Percentiles rank a stretch among this genome's conserved stretches.
Evolutionary conservation across 169 alveolate genomes (phyloP).

Genomic region (Cyclospora cayetanensis): DNA sequence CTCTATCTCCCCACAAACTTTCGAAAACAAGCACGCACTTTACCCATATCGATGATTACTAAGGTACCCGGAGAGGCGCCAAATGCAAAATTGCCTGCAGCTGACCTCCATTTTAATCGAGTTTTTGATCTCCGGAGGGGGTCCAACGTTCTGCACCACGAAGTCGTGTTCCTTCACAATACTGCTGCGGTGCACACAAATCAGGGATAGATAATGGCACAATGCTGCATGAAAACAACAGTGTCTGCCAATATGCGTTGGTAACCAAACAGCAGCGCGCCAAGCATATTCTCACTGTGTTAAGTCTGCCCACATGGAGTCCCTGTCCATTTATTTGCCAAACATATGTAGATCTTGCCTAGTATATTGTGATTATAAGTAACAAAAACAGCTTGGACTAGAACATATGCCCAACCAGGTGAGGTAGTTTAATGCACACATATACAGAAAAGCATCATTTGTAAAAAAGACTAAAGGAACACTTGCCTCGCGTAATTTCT

Average conservation of each 20-base stretch:
- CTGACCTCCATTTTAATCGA: slow-evolving; percentile 95
- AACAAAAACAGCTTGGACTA: too few relatives aligned
- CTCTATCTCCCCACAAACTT: too few relatives aligned
- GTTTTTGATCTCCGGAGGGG: slow-evolving; percentile 90
- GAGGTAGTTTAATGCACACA: not conserved
- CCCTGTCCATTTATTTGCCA: too few relatives aligned
- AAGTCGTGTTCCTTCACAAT: slow-evolving; percentile 95
- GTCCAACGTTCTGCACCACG: slow-evolving; percentile 92
- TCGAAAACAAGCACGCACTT: too few relatives aligned
- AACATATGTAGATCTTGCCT: too few relatives aligned
- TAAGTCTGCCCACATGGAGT: too few relatives aligned
- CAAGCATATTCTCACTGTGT: too few relatives aligned
- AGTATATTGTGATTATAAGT: too few relatives aligned
- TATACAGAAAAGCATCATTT: not conserved
- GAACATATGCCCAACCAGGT: too few relatives aligned
- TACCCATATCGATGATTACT: too few relatives aligned
- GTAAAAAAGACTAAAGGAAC: not conserved
- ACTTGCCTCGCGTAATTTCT: slow-evolving; percentile 85
- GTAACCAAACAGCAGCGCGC: not conserved
- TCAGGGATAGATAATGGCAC: not conserved
- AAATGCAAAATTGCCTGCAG: not conserved
- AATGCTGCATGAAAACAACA: not conserved
- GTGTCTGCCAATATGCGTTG: not conserved
- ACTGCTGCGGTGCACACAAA: slow-evolving; percentile 76
- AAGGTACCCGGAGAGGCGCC: not conserved